A percentile compares a stretch with the other conserved stretches of the same genome.
Evolutionary conservation across 176 grass and related monocot genomes (phyloP).

Genomic region (Calamus simplicifolius): DNA sequence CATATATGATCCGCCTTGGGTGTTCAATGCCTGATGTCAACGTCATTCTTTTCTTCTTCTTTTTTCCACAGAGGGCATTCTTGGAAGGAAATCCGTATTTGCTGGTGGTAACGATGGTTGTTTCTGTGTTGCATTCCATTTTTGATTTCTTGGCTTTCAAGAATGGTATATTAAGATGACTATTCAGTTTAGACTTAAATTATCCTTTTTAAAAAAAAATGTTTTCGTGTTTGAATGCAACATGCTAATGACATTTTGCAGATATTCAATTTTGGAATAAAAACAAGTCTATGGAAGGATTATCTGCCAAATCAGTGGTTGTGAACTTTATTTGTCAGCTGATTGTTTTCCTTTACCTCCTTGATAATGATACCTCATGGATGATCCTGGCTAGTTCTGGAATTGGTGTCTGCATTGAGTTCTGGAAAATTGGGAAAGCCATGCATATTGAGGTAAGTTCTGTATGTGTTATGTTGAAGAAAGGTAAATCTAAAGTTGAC

Average conservation of each 20-base stretch:
- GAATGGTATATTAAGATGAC: constrained; percentile 54
- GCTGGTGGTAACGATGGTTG: constrained; percentile 68
- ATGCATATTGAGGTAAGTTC: constrained; percentile 88
- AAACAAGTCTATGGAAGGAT: constrained; percentile 98
- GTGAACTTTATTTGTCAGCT: constrained; percentile 91
- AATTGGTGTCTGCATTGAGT: constrained; percentile 94
- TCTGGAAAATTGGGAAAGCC: constrained; percentile 99
- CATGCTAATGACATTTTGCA: constrained; percentile 10
- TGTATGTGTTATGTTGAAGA: constrained; percentile 6
- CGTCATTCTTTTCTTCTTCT: too few relatives aligned
- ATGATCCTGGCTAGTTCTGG: constrained; percentile 98
- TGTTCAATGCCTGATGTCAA: constrained; percentile 15
- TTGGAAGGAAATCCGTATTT: constrained; percentile 97
- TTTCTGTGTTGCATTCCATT: constrained; percentile 87
- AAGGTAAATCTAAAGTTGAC: too few relatives aligned
- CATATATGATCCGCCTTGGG: neutral
- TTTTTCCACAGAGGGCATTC: constrained; percentile 74
- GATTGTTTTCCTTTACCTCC: constrained; percentile 85
- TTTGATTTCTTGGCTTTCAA: constrained; percentile 99
- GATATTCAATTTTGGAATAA: constrained; percentile 99
- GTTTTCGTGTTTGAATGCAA: neutral
- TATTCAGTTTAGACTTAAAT: neutral
- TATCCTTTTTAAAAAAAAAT: constrained; percentile 1
- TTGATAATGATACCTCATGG: constrained; percentile 99
- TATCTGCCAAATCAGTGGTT: constrained; percentile 98